Percentiles rank a stretch among this genome's conserved stretches.
These are phyloP conservation scores for Ligustrum vulgare DNA, from an alignment of 257 asterid species.

Conservation along the genomic window DNA sequence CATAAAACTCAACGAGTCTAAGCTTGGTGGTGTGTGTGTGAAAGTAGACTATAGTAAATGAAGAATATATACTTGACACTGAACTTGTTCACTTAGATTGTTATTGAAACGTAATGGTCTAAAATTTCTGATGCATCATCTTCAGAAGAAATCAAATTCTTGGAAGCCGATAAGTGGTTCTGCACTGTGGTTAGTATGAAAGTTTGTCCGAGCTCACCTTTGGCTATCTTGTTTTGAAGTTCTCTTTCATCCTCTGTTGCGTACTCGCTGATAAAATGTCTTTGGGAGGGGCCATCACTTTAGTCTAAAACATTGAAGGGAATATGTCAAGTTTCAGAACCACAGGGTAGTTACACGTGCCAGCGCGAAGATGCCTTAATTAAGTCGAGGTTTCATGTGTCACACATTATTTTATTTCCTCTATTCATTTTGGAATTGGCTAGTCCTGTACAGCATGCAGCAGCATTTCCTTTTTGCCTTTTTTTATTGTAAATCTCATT, in stretches of 20 bases:
- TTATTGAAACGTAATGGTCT: neutral
- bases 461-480: neutral
- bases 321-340: neutral
- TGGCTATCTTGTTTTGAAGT: neutral
- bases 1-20: neutral
- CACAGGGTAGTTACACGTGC: neutral
- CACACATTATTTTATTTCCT: neutral
- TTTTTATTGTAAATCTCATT: neutral
- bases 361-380: neutral
- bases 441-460: neutral
- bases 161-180: neutral
- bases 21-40: neutral
- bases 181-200: neutral
- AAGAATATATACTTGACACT: neutral
- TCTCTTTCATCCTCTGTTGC: neutral
- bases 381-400: neutral
- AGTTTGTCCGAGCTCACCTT: neutral
- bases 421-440: neutral
- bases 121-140: neutral
- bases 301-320: neutral
- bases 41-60: neutral
- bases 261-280: neutral
- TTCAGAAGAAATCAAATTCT: neutral
- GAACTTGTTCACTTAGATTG: neutral
- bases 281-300: neutral